These are phyloP conservation scores for Prinsepia uniflora DNA, from an alignment of 306 rosid species.

Conservation along the genomic window DNA sequence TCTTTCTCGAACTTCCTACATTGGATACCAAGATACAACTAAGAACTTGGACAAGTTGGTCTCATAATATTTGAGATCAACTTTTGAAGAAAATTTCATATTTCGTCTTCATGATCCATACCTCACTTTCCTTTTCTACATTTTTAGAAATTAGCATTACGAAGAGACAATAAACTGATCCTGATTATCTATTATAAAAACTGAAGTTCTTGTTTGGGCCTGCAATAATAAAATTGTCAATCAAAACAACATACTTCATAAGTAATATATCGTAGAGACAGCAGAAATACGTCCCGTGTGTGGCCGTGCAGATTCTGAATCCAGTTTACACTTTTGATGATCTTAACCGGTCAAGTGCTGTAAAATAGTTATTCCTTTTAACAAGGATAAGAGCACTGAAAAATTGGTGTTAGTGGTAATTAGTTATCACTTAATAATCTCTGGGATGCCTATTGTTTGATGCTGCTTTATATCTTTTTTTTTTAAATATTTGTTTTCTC, in stretches of 20 bases:
- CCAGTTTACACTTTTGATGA: not conserved
- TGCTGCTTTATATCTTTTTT: not conserved
- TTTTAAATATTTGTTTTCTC: not conserved
- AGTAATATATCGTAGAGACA: not conserved
- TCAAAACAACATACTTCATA: not conserved
- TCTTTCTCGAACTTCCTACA: not conserved
- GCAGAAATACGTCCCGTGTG: not conserved
- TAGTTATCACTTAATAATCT: slow-evolving; percentile 2
- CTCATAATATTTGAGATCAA: not conserved
- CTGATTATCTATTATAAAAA: not conserved
- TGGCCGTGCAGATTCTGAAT: not conserved
- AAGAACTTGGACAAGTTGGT: slow-evolving; percentile 1
- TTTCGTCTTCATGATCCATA: not conserved
- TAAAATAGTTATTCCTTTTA: slow-evolving; percentile 1
- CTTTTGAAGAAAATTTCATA: not conserved
- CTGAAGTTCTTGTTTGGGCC: not conserved
- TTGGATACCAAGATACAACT: slow-evolving; percentile 8
- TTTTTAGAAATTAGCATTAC: not conserved
- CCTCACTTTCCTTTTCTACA: not conserved
- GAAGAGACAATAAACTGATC: not conserved
- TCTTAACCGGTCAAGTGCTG: slow-evolving; percentile 1
- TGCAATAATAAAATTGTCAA: slow-evolving; percentile 8
- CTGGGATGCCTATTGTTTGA: not conserved
- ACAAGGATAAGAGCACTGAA: not conserved
- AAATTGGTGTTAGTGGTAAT: not conserved